These are phyloP conservation scores for Debaryomycetaceae sp. DNA, from an alignment of 1,139 yeast species.

Conservation along the genomic window DNA sequence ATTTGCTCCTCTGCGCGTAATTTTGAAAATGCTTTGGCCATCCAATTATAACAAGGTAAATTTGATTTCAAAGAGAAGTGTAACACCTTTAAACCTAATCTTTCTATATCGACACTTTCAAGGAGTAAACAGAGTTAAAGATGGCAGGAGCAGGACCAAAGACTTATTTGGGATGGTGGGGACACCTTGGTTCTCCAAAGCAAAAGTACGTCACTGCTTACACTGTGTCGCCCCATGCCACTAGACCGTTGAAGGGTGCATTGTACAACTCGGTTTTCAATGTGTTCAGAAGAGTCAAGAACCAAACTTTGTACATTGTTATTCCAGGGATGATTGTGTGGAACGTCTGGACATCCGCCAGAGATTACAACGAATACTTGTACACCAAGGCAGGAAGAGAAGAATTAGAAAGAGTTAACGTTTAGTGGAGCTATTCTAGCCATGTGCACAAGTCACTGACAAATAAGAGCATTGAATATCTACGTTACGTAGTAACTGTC, in stretches of 20 bases:
- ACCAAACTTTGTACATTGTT: slow-evolving; percentile 75
- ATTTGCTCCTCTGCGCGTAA: slow-evolving; percentile 3
- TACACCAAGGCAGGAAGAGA: slow-evolving; percentile 98
- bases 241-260: slow-evolving; percentile 86
- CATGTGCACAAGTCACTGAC: neutral
- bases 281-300: slow-evolving; percentile 89
- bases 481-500: neutral
- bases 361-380: slow-evolving; percentile 89
- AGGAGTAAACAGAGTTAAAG: slow-evolving; percentile 2
- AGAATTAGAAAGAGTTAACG: slow-evolving; percentile 80
- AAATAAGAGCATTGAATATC: neutral
- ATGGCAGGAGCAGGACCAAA: slow-evolving; percentile 76
- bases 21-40: slow-evolving; percentile 1
- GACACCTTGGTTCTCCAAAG: slow-evolving; percentile 76
- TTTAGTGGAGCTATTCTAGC: slow-evolving; percentile 25
- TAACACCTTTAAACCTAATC: neutral
- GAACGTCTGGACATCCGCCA: slow-evolving; percentile 83
- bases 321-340: slow-evolving; percentile 80
- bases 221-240: slow-evolving; percentile 91
- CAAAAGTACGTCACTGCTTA: slow-evolving; percentile 86
- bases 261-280: slow-evolving; percentile 86
- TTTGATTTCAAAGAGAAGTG: slow-evolving; percentile 1
- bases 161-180: slow-evolving; percentile 98
- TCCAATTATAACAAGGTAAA: slow-evolving; percentile 7
- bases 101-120: neutral